These are phyloP conservation scores for Sporothrix mexicana DNA, from an alignment of 2,329 filamentous ascomycete genomes.

Conservation along the genomic window DNA sequence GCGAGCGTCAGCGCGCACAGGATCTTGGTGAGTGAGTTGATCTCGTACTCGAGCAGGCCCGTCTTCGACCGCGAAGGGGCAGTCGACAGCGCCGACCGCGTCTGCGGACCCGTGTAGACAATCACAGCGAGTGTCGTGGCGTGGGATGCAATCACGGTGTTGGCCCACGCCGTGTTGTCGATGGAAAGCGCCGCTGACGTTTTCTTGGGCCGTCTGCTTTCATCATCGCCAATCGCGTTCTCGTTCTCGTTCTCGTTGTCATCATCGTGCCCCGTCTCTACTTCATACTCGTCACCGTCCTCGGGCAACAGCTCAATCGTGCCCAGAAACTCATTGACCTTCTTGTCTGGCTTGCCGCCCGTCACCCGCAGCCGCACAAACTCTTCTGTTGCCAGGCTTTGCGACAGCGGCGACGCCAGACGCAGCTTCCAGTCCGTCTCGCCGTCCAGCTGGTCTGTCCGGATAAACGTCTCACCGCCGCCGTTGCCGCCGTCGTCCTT, in stretches of 20 bases:
- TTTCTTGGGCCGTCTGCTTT: conserved; percentile 5
- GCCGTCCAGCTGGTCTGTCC: conserved; percentile 95
- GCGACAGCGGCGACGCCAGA: conserved; percentile 82
- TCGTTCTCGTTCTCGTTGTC: conserved; percentile 39
- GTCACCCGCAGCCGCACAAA: conserved; percentile 73
- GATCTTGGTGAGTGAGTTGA: conserved; percentile 96
- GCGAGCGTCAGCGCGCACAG: conserved; percentile 86
- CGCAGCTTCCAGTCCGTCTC: conserved; percentile 99
- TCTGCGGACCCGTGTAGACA: conserved; percentile 93
- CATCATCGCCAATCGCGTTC: conserved; percentile 33
- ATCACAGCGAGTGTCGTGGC: conserved; percentile 87
- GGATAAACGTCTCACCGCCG: conserved; percentile 91
- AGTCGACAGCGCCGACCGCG: conserved; percentile 90
- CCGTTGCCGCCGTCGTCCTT: conserved; percentile 38
- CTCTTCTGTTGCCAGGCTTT: conserved; percentile 74
- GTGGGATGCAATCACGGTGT: conserved; percentile 94
- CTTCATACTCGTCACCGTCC: conserved; percentile 52
- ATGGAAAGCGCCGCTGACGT: conserved; percentile 75
- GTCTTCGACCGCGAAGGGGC: conserved; percentile 91
- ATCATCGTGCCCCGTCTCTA: conserved; percentile 36
- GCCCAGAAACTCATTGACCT: conserved; percentile 94
- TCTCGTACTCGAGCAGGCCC: conserved; percentile 91
- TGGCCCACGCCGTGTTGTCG: conserved; percentile 98
- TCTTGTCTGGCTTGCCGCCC: conserved; percentile 88
- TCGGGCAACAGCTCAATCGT: conserved; percentile 75